Conservation (phyloP, 2,329 filamentous ascomycete species). For the Aspergillus tanneri region DNA sequence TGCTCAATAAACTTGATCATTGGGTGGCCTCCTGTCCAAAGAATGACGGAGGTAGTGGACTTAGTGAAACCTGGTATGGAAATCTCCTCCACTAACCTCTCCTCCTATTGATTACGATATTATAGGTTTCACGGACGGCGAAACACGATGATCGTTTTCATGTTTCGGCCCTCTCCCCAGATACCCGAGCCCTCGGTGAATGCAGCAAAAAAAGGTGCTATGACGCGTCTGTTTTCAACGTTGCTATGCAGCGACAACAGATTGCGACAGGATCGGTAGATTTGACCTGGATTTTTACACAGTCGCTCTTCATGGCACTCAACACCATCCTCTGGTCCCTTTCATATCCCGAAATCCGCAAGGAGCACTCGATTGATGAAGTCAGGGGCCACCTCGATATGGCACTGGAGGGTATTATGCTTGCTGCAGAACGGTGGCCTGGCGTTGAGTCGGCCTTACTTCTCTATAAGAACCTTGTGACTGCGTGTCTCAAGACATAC, state of each 20-base stretch:
- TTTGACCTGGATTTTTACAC: constrained; percentile 89
- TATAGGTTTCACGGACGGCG: constrained; percentile 64
- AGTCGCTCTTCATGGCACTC: constrained; percentile 85
- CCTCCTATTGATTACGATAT: constrained; percentile 5
- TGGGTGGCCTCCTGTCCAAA: constrained; percentile 79
- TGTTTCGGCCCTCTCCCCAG: constrained; percentile 89
- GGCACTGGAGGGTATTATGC: constrained; percentile 74
- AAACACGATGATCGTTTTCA: constrained; percentile 83
- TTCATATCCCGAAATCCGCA: constrained; percentile 80
- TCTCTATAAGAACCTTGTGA: constrained; percentile 81
- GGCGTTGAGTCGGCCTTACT: constrained; percentile 81
- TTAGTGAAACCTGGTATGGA: constrained; percentile 78
- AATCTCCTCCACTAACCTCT: constrained; percentile 3
- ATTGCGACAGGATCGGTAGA: constrained; percentile 74
- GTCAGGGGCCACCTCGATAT: constrained; percentile 72
- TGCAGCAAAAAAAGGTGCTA: constrained; percentile 82
- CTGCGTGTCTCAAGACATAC: constrained; percentile 85
- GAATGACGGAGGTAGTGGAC: constrained; percentile 64
- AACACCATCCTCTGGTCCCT: constrained; percentile 91
- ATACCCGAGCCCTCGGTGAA: constrained; percentile 76
- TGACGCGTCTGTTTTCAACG: constrained; percentile 77
- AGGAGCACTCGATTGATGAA: constrained; percentile 68
- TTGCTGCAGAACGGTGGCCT: constrained; percentile 86
- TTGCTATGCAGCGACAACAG: constrained; percentile 76
- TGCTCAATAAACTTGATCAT: constrained; percentile 72